Conservation (phyloP, 768 basidiomycete species). For the Daedaleopsis nitida region DNA sequence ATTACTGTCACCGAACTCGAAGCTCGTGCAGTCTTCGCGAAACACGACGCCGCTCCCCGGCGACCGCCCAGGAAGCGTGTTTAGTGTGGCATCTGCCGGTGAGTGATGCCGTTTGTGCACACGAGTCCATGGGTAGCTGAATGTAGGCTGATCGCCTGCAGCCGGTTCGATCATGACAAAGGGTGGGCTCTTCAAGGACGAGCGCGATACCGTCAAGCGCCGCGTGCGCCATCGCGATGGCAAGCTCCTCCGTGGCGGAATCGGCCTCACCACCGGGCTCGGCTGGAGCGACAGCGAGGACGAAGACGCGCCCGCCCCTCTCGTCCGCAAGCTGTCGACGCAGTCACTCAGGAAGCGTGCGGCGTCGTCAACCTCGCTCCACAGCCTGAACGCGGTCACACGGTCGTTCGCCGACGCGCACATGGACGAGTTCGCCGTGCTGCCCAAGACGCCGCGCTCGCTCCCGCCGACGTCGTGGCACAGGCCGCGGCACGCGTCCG, state of each 20-base stretch:
- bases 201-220: slow-evolving; percentile 37
- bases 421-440: slow-evolving; percentile 15
- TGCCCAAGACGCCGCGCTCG: slow-evolving; percentile 10
- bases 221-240: slow-evolving; percentile 41
- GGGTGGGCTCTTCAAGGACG: slow-evolving; percentile 38
- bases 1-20: slow-evolving; percentile 42
- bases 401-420: slow-evolving; percentile 18
- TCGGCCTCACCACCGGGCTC: slow-evolving; percentile 44
- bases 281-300: slow-evolving; percentile 48
- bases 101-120: slow-evolving; percentile 8
- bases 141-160: neutral
- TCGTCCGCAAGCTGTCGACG: slow-evolving; percentile 38
- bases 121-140: neutral
- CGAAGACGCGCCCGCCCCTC: slow-evolving; percentile 42
- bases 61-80: slow-evolving; percentile 27
- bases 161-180: slow-evolving; percentile 34
- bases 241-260: slow-evolving; percentile 37
- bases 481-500: neutral
- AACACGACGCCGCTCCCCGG: slow-evolving; percentile 18
- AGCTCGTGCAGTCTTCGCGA: slow-evolving; percentile 32
- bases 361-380: slow-evolving; percentile 21
- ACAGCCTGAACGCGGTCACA: slow-evolving; percentile 26
- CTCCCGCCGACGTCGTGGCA: slow-evolving; percentile 29
- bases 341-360: slow-evolving; percentile 23
- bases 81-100: slow-evolving; percentile 31